Evolutionary conservation across 768 basidiomycete species (phyloP), one percentile per base, ranked within the genome.

Genomic region (Flagelloscypha sp.): DNA sequence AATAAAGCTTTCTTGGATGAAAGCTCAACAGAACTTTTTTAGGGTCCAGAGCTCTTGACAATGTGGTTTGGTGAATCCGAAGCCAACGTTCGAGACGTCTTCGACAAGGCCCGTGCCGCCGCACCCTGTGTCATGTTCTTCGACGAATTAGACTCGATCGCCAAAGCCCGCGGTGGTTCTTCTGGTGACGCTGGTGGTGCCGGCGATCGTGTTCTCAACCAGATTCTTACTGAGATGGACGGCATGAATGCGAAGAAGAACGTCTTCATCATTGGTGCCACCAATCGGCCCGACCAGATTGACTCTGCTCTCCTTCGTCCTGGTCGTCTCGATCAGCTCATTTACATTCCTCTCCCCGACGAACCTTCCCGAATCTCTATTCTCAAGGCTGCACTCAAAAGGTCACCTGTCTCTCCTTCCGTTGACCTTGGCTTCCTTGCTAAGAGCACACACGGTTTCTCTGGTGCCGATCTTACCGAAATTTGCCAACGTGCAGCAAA

Each of bases 21-120:
- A 30, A 16, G 8, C 7, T 16, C 45, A 54, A 36, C 18, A 56
- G 48, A 7, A 21, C 10, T 32, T 27, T 33, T 21, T 30, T 47
- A 84, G 78, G 94, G 95, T 46, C 94, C 94, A 43, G 95, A 97
- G 63, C 72, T 97, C 27, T 79, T 98, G 27, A 99, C 93, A 5
- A 98, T 98, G 94, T 99, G 95, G 92, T 98, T 99, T 63, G 95
- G 95, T 79, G 95, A 99, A 73, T 98, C 94, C 5, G 95, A 99
- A 67, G 95, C 94, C 46, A 99, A 99, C 53, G 95, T 99, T 43
- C 89, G 95, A 49, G 94, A 98, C 49, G 90, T 98, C 45, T 99
- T 99, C 62, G 95, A 99, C 76, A 98, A 98, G 66, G 95, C 95
- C 20, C 88, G 95, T 48, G 95, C 95, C 12, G 95, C 95, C 6